These are phyloP conservation scores for Ichthyophthirius multifiliis DNA, from an alignment of 169 alveolate genomes.

Conservation along the genomic window DNA sequence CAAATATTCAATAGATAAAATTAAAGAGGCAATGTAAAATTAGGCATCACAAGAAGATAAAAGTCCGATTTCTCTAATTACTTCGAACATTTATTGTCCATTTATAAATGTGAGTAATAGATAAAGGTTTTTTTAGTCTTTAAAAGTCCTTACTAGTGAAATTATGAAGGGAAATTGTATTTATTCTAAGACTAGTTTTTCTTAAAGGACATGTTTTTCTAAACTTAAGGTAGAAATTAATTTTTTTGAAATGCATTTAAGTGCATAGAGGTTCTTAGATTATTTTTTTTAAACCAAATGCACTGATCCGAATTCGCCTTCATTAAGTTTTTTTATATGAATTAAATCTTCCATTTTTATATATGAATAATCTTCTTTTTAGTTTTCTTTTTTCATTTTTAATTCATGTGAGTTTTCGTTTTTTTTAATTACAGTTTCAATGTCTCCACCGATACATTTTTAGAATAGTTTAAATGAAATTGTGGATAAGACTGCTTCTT, in stretches of 20 bases:
- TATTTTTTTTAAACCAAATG: constrained; percentile 45
- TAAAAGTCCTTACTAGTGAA: constrained; percentile 53
- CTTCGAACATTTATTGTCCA: constrained; percentile 72
- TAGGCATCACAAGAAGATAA: constrained; percentile 48
- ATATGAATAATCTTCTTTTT: constrained; percentile 35
- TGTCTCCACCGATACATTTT: constrained; percentile 48
- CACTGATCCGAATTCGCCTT: constrained; percentile 44
- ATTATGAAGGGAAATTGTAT: constrained; percentile 74
- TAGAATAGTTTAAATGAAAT: constrained; percentile 45
- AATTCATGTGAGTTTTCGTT: constrained; percentile 33
- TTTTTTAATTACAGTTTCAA: constrained; percentile 32
- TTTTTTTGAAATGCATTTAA: constrained; percentile 47
- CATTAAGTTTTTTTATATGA: constrained; percentile 34
- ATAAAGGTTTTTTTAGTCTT: constrained; percentile 59
- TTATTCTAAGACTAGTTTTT: constrained; percentile 45
- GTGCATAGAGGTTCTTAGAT: constrained; percentile 54
- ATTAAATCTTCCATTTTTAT: constrained; percentile 38
- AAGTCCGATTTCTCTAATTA: constrained; percentile 58
- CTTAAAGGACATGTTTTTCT: constrained; percentile 47
- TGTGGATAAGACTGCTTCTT: constrained; percentile 49
- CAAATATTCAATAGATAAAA: constrained; percentile 80
- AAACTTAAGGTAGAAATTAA: constrained; percentile 41
- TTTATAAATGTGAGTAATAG: constrained; percentile 62
- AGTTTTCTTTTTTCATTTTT: constrained; percentile 39
- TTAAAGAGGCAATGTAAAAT: constrained; percentile 53